These are phyloP conservation scores for Epichloe amarillans DNA, from an alignment of 2,329 filamentous ascomycete species.

Conservation along the genomic window DNA sequence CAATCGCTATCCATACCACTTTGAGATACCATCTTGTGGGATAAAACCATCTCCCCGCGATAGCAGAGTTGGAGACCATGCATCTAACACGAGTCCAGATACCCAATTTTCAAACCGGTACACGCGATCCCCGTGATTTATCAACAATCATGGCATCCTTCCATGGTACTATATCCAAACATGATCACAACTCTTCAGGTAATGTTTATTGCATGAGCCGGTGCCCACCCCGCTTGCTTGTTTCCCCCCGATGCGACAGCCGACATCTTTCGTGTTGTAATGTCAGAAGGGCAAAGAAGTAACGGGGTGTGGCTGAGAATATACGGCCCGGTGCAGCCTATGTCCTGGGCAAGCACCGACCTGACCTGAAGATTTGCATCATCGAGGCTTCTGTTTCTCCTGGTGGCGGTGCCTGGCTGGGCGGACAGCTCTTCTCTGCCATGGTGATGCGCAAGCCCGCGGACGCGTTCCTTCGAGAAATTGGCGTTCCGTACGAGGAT, in stretches of 20 bases:
- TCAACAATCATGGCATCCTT: conserved; percentile 21
- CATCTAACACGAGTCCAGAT: conserved; percentile 6
- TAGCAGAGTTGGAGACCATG: not conserved
- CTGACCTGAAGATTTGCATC: conserved; percentile 84
- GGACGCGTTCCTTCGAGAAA: conserved; percentile 66
- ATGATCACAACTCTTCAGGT: conserved; percentile 26
- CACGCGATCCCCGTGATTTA: conserved; percentile 9
- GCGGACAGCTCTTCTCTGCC: conserved; percentile 85
- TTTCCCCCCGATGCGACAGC: not conserved
- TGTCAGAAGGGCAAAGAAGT: not conserved
- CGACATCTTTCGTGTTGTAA: not conserved
- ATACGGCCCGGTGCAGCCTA: conserved; percentile 85
- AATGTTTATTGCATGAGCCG: conserved; percentile 48
- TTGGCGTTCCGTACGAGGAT: conserved; percentile 77
- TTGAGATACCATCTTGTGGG: not conserved
- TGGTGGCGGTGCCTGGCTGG: conserved; percentile 82
- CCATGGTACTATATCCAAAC: conserved; percentile 22
- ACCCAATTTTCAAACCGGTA: conserved; percentile 13
- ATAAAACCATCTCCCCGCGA: not conserved
- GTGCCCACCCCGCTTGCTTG: conserved; percentile 28
- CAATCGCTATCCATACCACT: not conserved
- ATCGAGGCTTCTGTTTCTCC: conserved; percentile 80
- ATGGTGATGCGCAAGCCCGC: conserved; percentile 95
- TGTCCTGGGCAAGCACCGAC: conserved; percentile 67
- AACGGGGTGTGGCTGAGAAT: conserved; percentile 50